Evolutionary conservation across 2,329 filamentous ascomycete species (phyloP).

Genomic region (Nigrospora osmanthi): DNA sequence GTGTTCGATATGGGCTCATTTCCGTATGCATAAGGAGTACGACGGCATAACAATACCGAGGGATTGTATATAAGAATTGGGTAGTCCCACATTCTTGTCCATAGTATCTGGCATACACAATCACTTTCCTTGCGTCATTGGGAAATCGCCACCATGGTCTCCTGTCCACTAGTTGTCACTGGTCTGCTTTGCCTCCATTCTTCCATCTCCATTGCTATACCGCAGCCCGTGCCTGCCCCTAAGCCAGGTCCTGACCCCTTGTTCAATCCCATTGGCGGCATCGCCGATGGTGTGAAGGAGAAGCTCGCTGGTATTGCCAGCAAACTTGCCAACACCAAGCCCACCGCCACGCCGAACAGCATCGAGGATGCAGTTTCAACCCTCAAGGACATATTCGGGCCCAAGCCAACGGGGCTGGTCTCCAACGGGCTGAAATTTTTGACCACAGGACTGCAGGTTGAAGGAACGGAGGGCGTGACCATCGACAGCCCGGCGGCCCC

Average conservation of each 20-base stretch:
- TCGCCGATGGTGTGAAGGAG: neutral
- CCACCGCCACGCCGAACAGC: neutral
- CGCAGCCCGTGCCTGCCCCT: neutral
- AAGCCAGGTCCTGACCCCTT: neutral
- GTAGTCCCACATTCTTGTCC: no score
- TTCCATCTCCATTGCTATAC: neutral
- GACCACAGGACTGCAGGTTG: neutral
- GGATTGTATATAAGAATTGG: no score
- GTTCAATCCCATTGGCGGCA: neutral
- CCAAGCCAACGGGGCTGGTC: neutral
- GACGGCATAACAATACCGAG: no score
- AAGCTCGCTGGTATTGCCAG: neutral
- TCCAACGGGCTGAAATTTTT: neutral
- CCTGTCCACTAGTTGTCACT: no score
- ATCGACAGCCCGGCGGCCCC: neutral
- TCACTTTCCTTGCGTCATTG: no score
- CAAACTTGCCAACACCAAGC: neutral
- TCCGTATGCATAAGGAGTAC: no score
- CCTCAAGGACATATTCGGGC: neutral
- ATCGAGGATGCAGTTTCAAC: neutral
- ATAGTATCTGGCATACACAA: no score
- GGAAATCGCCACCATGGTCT: no score
- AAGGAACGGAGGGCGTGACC: neutral
- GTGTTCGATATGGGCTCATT: no score
- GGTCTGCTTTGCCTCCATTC: no score